Conservation (phyloP, 176 grass and related monocot species). For the Stipa capillata region DNA sequence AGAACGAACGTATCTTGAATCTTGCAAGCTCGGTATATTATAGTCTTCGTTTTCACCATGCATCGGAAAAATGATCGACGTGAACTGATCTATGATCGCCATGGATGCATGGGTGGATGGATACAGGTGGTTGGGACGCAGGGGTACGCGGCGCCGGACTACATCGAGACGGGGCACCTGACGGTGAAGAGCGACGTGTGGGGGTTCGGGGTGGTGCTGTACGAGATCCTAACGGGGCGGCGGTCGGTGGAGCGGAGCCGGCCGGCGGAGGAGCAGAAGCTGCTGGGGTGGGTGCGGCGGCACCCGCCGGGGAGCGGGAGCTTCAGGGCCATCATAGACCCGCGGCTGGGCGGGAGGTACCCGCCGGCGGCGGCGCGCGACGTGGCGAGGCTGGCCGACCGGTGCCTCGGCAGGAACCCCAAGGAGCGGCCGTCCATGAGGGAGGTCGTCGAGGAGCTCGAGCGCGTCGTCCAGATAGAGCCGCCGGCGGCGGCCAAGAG, state of each 20-base stretch:
- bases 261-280: slow-evolving; percentile 60
- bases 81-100: too few species aligned
- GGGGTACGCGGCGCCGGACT: slow-evolving; percentile 93
- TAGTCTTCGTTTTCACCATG: too few species aligned
- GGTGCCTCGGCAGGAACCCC: slow-evolving; percentile 66
- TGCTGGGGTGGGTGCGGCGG: slow-evolving; percentile 58
- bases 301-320: slow-evolving; percentile 38
- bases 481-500: slow-evolving; percentile 18
- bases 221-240: slow-evolving; percentile 80
- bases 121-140: slow-evolving; percentile 85
- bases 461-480: slow-evolving; percentile 47
- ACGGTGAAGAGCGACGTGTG: slow-evolving; percentile 81
- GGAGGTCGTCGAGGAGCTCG: slow-evolving; percentile 48
- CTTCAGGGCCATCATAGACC: slow-evolving; percentile 72
- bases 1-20: too few species aligned
- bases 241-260: slow-evolving; percentile 56
- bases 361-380: slow-evolving; percentile 46
- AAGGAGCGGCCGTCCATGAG: slow-evolving; percentile 66
- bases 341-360: slow-evolving; percentile 53
- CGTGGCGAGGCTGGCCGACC: slow-evolving; percentile 52
- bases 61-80: too few species aligned
- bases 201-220: slow-evolving; percentile 84
- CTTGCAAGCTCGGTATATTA: too few species aligned
- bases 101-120: too few species aligned
- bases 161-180: slow-evolving; percentile 87